Base-by-base conservation (phyloP, 140 eudicot species). In the Senecio squalidus region DNA sequence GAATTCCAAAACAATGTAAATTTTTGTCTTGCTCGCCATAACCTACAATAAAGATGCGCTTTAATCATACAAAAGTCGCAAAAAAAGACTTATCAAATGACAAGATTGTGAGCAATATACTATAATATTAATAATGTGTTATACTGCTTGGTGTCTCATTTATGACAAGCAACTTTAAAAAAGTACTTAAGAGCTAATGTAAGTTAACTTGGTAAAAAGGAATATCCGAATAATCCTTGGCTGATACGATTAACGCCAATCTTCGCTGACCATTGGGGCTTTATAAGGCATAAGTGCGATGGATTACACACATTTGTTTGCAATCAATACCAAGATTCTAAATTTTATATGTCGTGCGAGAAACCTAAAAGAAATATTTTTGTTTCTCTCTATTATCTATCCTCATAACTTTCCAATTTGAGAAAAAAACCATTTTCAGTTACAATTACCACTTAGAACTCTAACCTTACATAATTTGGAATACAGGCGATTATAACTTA, bases 1-100 rank as follows among this genome's bases (percentile, higher is more conserved):
- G 76, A 89, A 89, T 51, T 89, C 97, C 78, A 85, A 39, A 61
- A 89, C 95, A 40, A 88, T 88, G 68, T 88, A 88, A 55, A 88
- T 88, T 76, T 84, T 88, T 47, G 94, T 79, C 84, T 89, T 85
- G 83, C 94, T 88, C 4, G 96, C 96, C 96, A 88, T 88, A 50
- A 88, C 96, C 96, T 88, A 66, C 78, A 68, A 27, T 38, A 56
- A 51, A 16, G 62, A 21, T 25, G 40, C 39, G 40, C 39, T 51
- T 41, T 17, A 54, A 65, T 76, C 58, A 67, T n/a, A 22, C 55
- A 58, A 54, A 7, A 64, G 51, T 29, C 51, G 24, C 59, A 47
- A 33, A 40, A 20, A n/a, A n/a, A n/a, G n/a, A n/a, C n/a, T n/a
- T n/a, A n/a, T n/a, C n/a, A n/a, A n/a, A n/a, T n/a, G n/a, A n/a